phyloP scores from a whole-genome alignment of 257 asterid species.

The Solanum gandarillasii region DNA sequence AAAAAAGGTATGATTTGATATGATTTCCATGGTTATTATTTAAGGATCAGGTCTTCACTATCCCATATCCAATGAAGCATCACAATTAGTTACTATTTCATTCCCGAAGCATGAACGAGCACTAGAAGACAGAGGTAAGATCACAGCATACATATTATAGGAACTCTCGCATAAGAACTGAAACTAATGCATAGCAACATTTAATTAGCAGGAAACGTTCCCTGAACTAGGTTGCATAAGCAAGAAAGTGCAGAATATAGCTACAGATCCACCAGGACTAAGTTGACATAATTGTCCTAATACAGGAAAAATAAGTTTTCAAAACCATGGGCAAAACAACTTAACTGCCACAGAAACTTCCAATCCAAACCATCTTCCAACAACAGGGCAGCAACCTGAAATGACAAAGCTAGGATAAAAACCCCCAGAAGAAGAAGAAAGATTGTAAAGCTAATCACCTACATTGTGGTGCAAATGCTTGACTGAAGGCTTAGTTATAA shows the following conservation, averaged over 20 bases:
- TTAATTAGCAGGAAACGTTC: neutral
- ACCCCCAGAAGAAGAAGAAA: constrained; percentile 13
- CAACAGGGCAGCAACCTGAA: constrained; percentile 49
- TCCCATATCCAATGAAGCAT: neutral
- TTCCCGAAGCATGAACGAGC: neutral
- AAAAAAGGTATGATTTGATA: neutral
- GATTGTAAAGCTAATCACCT: constrained; percentile 26
- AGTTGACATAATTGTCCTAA: constrained; percentile 20
- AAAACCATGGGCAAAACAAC: constrained; percentile 31
- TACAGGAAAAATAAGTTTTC: constrained; percentile 6
- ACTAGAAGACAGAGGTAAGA: neutral
- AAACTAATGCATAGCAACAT: neutral
- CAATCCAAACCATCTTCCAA: constrained; percentile 20
- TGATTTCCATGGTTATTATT: neutral
- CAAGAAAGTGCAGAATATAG: constrained; percentile 10
- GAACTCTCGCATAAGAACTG: neutral
- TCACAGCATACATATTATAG: neutral
- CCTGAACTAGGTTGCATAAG: neutral
- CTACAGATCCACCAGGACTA: constrained; percentile 11
- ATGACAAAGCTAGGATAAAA: constrained; percentile 26
- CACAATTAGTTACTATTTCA: neutral
- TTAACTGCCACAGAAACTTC: constrained; percentile 35
- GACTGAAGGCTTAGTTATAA: constrained; percentile 7
- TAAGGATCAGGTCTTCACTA: neutral
- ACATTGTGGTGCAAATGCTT: constrained; percentile 12